phyloP scores from a whole-genome alignment of 495 filamentous ascomycete species.

The Parachaetomium inaequale region DNA sequence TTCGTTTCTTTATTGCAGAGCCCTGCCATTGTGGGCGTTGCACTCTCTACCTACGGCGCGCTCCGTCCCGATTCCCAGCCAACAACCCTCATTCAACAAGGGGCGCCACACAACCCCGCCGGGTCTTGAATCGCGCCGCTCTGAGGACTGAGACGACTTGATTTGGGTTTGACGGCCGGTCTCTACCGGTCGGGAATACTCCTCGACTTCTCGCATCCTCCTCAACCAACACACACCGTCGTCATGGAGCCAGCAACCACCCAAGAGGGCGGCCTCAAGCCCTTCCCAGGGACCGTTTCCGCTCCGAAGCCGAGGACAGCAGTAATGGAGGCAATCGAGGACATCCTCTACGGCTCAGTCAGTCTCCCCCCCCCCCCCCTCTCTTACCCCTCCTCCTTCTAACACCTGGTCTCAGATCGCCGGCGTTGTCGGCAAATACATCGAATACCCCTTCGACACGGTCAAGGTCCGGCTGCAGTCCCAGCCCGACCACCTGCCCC shows the following conservation, averaged over 20 bases:
- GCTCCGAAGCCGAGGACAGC: constrained; percentile 38
- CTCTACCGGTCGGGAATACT: background rate
- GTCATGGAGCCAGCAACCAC: constrained; percentile 17
- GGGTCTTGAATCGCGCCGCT: background rate
- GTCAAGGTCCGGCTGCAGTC: constrained; percentile 82
- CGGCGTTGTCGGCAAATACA: constrained; percentile 87
- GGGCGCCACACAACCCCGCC: background rate
- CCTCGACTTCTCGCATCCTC: background rate
- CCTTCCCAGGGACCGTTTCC: constrained; percentile 17
- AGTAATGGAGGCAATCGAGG: constrained; percentile 67
- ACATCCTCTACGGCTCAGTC: constrained; percentile 81
- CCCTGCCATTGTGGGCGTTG: background rate
- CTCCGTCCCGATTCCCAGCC: background rate
- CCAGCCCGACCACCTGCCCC: constrained; percentile 77
- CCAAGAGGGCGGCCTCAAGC: constrained; percentile 8
- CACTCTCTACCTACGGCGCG: background rate
- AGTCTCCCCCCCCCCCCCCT: constrained; percentile 32
- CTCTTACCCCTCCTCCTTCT: constrained; percentile 10
- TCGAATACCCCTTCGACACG: constrained; percentile 98
- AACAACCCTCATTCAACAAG: background rate
- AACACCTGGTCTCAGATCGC: constrained; percentile 55
- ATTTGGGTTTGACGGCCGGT: background rate
- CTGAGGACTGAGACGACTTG: background rate
- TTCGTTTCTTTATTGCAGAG: background rate
- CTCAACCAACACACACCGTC: constrained; percentile 15